Evolutionary conservation across 2,329 filamentous ascomycete genomes (phyloP), one percentile per base, ranked within the genome.

Genomic region (Emmonsiellopsis sp.): DNA sequence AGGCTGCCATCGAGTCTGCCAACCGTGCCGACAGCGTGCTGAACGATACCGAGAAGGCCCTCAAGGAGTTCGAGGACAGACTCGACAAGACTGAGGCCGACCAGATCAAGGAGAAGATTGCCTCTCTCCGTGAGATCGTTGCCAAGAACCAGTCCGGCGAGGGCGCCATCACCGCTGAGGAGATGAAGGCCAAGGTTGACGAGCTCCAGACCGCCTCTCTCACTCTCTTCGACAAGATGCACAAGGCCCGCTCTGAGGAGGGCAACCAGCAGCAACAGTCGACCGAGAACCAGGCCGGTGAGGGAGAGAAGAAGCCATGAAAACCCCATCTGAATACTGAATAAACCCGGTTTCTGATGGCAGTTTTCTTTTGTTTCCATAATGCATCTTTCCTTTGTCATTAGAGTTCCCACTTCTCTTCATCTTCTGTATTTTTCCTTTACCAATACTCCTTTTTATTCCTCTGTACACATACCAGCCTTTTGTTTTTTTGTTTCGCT

Each of bases 151-250:
- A 96, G 79, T 83, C 89, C 66, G 92, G 92, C 60, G 93, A 98
- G 79, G 84, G 85, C 67, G 83, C 79, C 58, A 83, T 87, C 67
- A 94, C 89, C 57, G 87, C 91, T 50, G 87, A 88, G 61, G 88
- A 97, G 76, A 86, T 98, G 75, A 97, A 97, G 87, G 84, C 89
- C 79, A 96, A 96, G 89, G 94, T 89, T 66, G 93, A 97, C 63
- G 92, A 96, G 76, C 87, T 98, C 70, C 93, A 97, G 79, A 88
- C 87, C 72, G 89, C 92, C 63, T 92, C 87, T 75, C 80, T 98
- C 76, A 95, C 88, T 77, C 85, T 97, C 68, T 97, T 98, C 74
- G 93, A 97, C 80, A 96, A 97, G 87, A 95, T 98, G 89, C 92
- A 98, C 87, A 94, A 95, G 82, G 89, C 92, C 63, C 86, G 89